phyloP scores from a whole-genome alignment of 2,329 filamentous ascomycete genomes.

The Sordariomycetes sp. region DNA sequence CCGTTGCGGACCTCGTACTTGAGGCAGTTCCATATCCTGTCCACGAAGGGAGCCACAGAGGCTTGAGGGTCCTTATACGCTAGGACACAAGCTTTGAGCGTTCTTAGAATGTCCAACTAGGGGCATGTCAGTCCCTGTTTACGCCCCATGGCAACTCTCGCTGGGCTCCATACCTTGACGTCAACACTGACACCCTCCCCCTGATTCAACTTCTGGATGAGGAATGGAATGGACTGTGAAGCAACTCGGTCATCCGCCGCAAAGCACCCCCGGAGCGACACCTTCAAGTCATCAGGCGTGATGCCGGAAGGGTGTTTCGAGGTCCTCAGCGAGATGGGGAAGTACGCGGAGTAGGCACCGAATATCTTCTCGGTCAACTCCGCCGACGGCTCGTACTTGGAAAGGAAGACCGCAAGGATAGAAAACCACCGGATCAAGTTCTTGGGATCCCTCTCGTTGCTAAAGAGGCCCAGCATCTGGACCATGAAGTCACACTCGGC shows the following conservation, averaged over 20 bases:
- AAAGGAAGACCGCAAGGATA: slow-evolving; percentile 32
- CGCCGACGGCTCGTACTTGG: slow-evolving; percentile 30
- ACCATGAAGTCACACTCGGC: slow-evolving; percentile 32
- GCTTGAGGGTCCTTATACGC: slow-evolving; percentile 34
- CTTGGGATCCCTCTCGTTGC: slow-evolving; percentile 44
- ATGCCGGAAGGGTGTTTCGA: slow-evolving; percentile 37
- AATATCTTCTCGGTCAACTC: slow-evolving; percentile 40
- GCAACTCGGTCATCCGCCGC: slow-evolving; percentile 36
- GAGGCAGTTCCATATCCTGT: slow-evolving; percentile 46
- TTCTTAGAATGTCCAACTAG: slow-evolving; percentile 44
- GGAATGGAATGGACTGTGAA: slow-evolving; percentile 36
- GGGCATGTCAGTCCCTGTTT: background rate
- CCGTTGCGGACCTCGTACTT: slow-evolving; percentile 54
- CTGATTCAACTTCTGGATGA: slow-evolving; percentile 47
- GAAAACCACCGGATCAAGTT: slow-evolving; percentile 48
- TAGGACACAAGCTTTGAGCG: slow-evolving; percentile 41
- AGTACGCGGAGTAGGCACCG: slow-evolving; percentile 47
- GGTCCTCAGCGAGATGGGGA: slow-evolving; percentile 46
- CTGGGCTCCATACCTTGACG: slow-evolving; percentile 36
- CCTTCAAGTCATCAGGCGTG: slow-evolving; percentile 46
- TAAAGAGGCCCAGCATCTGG: slow-evolving; percentile 38
- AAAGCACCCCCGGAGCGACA: slow-evolving; percentile 41
- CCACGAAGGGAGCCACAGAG: slow-evolving; percentile 35
- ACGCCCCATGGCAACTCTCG: background rate
- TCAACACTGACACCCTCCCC: slow-evolving; percentile 46